Base-by-base conservation (phyloP, 164 flowering plant genomes). In the Houttuynia cordata region DNA sequence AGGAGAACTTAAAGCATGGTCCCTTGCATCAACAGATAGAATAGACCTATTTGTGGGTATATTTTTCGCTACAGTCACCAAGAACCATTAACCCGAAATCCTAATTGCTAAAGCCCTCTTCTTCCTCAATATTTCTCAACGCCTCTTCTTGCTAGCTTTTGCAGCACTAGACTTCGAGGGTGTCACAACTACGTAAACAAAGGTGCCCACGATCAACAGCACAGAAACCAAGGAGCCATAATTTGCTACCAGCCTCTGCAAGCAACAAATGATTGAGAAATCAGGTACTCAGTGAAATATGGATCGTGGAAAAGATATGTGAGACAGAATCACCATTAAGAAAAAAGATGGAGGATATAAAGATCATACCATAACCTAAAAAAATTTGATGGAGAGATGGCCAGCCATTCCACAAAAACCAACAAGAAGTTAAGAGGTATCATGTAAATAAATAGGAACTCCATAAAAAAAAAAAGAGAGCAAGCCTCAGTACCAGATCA, bases 111-210 rank as follows among this genome's bases (percentile, higher is more conserved):
- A 30, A 30, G 37, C 37, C 37, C 37, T 30, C 37, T 30, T 30
- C 37, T 2, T 30, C 37, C 37, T 6, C 37, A 2, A 6, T 30
- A 30, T 3, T 45, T 10, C 49, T 77, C 59, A 89, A 42, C 88
- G 96, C 75, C 73, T 87, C 81, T 85, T 94, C 82, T 93, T 90
- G 88, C 82, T 70, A 53, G 73, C 83, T 69, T 83, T 88, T 24
- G 78, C 77, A 66, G 80, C 79, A 65, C 79, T 59, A 37, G 96
- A 88, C 73, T 81, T 88, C 45, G 99, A 83, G 51, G 97, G 97
- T 34, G 75, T 67, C 8, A 78, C 74, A 24, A 94, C 62, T 73
- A 84, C 60, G 75, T 78, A 83, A 52, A 90, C 71, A 55, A 91
- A 94, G 67, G 84, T 56, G 17, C 56, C 79, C 40, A 94, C 70